Evolutionary conservation across 352 stramenopile genomes (phyloP).

Genomic region (Globisporangium solare): DNA sequence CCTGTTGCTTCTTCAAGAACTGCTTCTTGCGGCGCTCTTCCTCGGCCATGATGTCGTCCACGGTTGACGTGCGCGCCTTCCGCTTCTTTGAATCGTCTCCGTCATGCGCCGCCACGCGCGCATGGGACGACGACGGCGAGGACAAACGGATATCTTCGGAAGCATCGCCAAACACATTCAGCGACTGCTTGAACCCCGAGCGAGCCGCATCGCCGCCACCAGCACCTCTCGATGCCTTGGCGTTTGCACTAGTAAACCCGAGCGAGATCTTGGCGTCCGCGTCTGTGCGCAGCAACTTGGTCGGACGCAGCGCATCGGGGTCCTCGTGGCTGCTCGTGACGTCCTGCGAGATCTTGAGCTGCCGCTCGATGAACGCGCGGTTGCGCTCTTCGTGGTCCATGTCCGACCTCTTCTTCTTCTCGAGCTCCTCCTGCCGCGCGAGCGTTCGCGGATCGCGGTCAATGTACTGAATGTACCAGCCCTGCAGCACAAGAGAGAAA

Average conservation of each 20-base stretch:
- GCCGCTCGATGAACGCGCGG: constrained; percentile 62
- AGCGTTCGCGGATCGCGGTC: constrained; percentile 91
- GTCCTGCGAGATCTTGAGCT: constrained; percentile 64
- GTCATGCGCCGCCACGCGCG: constrained; percentile 8
- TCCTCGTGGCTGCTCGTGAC: constrained; percentile 20
- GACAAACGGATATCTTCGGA: too few relatives aligned
- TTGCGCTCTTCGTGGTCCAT: constrained; percentile 89
- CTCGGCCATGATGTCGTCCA: constrained; percentile 63
- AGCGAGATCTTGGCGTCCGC: constrained; percentile 44
- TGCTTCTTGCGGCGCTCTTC: constrained; percentile 39
- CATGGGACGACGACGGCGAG: constrained; percentile 3
- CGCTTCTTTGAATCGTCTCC: constrained; percentile 15
- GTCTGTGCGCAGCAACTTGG: constrained; percentile 56
- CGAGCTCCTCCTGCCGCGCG: constrained; percentile 82
- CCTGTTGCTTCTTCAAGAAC: constrained; percentile 31
- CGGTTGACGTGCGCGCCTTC: constrained; percentile 16
- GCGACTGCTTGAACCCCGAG: constrained; percentile 5
- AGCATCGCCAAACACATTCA: constrained; percentile 13
- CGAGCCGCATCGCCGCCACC: not conserved
- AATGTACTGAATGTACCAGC: constrained; percentile 97
- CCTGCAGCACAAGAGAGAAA: too few relatives aligned
- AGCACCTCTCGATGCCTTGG: constrained; percentile 25
- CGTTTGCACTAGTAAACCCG: constrained; percentile 19
- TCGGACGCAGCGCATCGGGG: constrained; percentile 34
- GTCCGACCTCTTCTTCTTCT: constrained; percentile 86